Percentiles rank a stretch among this genome's conserved stretches.
These are phyloP conservation scores for Pichia rugopelliculosa DNA, from an alignment of 805 yeast species.

Conservation along the genomic window DNA sequence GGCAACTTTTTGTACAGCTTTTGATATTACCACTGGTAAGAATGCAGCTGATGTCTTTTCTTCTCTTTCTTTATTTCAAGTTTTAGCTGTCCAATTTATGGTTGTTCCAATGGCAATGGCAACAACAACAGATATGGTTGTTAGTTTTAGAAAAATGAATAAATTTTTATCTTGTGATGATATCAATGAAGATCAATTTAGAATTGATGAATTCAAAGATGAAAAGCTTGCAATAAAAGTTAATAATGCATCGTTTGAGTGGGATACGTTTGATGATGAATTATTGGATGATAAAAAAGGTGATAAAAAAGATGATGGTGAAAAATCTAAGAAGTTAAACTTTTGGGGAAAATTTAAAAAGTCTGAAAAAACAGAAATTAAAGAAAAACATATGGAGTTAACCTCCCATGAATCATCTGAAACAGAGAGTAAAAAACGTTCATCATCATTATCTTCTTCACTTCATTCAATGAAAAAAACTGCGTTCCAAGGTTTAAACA, in stretches of 20 bases:
- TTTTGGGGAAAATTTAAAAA: not conserved
- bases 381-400: not conserved
- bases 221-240: slow-evolving; percentile 41
- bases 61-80: slow-evolving; percentile 58
- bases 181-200: slow-evolving; percentile 31
- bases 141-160: slow-evolving; percentile 54
- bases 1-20: slow-evolving; percentile 40
- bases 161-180: slow-evolving; percentile 37
- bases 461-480: not conserved
- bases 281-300: slow-evolving; percentile 17
- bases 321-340: not conserved
- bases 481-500: slow-evolving; percentile 37
- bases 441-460: not conserved
- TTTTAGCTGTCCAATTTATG: slow-evolving; percentile 53
- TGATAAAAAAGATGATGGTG: not conserved
- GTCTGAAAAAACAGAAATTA: not conserved
- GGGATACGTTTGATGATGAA: slow-evolving; percentile 46
- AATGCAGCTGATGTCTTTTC: slow-evolving; percentile 60
- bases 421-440: not conserved
- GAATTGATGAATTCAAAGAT: slow-evolving; percentile 16
- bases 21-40: slow-evolving; percentile 29
- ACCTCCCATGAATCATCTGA: slow-evolving; percentile 1
- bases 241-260: slow-evolving; percentile 52
- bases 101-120: slow-evolving; percentile 65
- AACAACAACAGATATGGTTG: slow-evolving; percentile 54